Evolutionary conservation across 139 green algal genomes (phyloP).

Genomic region (Dunaliella primolecta): DNA sequence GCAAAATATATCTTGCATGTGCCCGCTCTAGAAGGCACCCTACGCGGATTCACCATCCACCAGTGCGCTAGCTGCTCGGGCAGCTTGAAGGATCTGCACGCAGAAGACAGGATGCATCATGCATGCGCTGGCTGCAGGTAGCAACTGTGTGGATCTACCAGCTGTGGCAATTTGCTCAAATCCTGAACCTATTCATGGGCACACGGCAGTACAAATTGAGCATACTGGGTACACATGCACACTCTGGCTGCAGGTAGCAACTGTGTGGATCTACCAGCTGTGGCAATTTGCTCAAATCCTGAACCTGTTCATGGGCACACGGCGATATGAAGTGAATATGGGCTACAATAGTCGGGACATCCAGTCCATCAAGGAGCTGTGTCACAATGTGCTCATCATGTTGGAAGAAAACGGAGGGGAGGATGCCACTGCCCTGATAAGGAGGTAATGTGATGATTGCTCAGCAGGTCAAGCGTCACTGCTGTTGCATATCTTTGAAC

Average conservation of each 20-base stretch:
- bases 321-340: conserved; percentile 13
- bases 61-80: too few relatives aligned
- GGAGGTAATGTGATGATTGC: too few relatives aligned
- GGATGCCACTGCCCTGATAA: not conserved
- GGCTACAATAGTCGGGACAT: conserved; percentile 24
- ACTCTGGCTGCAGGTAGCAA: conserved; percentile 22
- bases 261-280: conserved; percentile 26
- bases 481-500: too few relatives aligned
- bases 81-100: too few relatives aligned
- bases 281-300: conserved; percentile 30
- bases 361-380: conserved; percentile 3
- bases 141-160: conserved; percentile 22
- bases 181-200: conserved; percentile 12
- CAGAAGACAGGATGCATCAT: too few relatives aligned
- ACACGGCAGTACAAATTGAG: too few relatives aligned
- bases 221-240: too few relatives aligned
- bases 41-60: too few relatives aligned
- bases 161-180: conserved; percentile 33
- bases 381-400: not conserved
- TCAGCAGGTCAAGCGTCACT: too few relatives aligned
- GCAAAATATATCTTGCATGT: too few relatives aligned
- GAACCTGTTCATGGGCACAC: conserved; percentile 8
- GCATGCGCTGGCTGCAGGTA: too few relatives aligned
- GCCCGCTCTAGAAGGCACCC: too few relatives aligned
- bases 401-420: conserved; percentile 10